Evolutionary conservation across 371 early-diverging fungal species (phyloP), one percentile per base, ranked within the genome.

Genomic region (Mucor velutinosus): DNA sequence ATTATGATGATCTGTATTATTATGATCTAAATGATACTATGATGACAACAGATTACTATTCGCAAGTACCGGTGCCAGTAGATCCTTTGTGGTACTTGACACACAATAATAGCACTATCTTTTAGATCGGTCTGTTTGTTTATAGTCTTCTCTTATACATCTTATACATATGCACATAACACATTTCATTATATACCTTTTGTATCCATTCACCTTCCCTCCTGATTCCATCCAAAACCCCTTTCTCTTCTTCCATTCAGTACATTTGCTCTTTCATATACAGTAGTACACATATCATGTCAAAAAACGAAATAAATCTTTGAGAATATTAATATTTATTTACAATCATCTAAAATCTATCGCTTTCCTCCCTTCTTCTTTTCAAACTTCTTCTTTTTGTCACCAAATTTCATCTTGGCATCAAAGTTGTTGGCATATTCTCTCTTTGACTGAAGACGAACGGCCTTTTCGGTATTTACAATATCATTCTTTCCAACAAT

Each of bases 391-490:
- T 69, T 64, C 37, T 51, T 59, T n/a, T 53, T 51, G 14, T 69
- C 65, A 21, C 37, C 64, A 23, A 30, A 60, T 19, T 62, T 65
- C 56, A 59, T 66, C 41, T 66, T 58, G 23, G 60, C 25, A 3
- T 66, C 71, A 59, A 69, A 64, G n/a, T 39, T 69, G 12, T 64
- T 64, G 33, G 64, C 64, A 64, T 59, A 41, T n/a, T 64, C 64
- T 51, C 55, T 53, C 41, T 71, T 70, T 15, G 71, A 51, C 30
- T 71, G 71, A 35, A 74, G 33, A 58, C 76, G 75, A 37, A 65
- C 72, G 75, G 78, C 85, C 75, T 87, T 90, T 75, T 84, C 85
- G 37, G 89, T 82, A 62, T 89, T 87, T 58, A 87, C 80, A 57
- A 83, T 76, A 63, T 82, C 87, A 51, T 80, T 80, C 83, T 89